A percentile compares a stretch with the other conserved stretches of the same genome.
phyloP scores from a whole-genome alignment of 164 flowering plant species.

The Vitis amurensis region DNA sequence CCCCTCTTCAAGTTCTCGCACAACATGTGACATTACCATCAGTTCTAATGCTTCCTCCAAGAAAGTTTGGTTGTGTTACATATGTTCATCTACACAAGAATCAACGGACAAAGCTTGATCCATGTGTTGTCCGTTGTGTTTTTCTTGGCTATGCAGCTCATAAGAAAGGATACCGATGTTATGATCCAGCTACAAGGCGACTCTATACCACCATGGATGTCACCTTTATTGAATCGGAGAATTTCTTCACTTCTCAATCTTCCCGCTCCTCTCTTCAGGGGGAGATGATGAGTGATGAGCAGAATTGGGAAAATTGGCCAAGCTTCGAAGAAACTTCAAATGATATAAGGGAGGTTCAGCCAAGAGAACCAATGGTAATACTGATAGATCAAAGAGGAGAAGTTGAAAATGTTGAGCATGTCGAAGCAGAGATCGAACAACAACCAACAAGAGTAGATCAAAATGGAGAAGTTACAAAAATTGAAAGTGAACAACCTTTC shows the following conservation, averaged over 20 bases:
- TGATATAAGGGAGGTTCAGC: neutral
- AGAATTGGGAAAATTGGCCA: neutral
- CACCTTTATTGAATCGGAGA: slow-evolving; percentile 1
- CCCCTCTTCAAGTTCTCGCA: no score
- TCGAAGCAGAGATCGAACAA: no score
- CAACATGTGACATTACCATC: no score
- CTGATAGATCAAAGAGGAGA: no score
- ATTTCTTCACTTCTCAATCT: neutral
- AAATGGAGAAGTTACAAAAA: no score
- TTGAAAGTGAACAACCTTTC: neutral
- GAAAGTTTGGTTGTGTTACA: neutral
- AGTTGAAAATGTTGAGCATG: no score
- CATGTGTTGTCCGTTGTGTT: neutral
- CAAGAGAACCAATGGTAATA: no score
- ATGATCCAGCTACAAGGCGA: neutral
- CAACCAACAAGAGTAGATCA: no score
- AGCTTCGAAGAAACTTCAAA: neutral
- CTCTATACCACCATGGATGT: slow-evolving; percentile 4
- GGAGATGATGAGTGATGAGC: neutral
- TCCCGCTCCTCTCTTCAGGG: neutral
- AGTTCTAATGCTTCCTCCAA: neutral
- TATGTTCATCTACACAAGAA: slow-evolving; percentile 8
- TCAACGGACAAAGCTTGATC: slow-evolving; percentile 2
- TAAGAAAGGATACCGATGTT: neutral
- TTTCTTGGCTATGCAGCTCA: slow-evolving; percentile 1